Evolutionary conservation across 345 rosid genomes (phyloP).

Genomic region (Euphorbia peplus): DNA sequence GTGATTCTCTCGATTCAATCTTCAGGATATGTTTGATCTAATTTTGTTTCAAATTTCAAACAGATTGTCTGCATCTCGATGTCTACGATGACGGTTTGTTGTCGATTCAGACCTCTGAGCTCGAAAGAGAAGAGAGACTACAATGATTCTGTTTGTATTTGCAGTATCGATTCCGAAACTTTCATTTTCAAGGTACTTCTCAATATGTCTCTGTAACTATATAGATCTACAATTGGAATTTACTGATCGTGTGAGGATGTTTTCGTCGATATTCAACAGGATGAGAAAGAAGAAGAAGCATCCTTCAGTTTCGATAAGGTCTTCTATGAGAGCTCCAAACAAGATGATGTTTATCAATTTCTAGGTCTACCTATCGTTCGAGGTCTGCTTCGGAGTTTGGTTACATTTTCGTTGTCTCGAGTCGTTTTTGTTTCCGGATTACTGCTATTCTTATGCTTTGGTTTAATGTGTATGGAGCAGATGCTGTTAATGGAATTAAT

Average conservation of each 20-base stretch:
- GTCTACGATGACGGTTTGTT: slow-evolving; percentile 69
- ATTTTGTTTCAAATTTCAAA: neutral
- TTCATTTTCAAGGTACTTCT: slow-evolving; percentile 59
- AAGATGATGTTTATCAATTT: slow-evolving; percentile 61
- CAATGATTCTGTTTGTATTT: slow-evolving; percentile 49
- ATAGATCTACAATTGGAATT: neutral
- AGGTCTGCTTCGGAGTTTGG: slow-evolving; percentile 34
- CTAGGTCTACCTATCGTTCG: slow-evolving; percentile 63
- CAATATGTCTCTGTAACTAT: neutral
- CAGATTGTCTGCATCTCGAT: slow-evolving; percentile 12
- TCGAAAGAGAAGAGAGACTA: slow-evolving; percentile 54
- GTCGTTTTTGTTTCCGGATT: neutral
- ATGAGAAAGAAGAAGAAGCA: slow-evolving; percentile 68
- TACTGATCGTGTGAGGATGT: neutral
- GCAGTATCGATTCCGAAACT: slow-evolving; percentile 45
- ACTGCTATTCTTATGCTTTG: neutral
- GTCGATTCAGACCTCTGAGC: slow-evolving; percentile 77
- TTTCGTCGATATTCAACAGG: slow-evolving; percentile 26
- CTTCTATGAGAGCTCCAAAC: slow-evolving; percentile 54
- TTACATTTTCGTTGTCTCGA: neutral
- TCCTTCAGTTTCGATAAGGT: slow-evolving; percentile 60
- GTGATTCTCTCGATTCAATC: neutral
- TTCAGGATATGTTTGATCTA: neutral
- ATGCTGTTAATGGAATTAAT: slow-evolving; percentile 59
- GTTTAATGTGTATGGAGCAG: slow-evolving; percentile 33